Evolutionary conservation across 352 stramenopile genomes (phyloP).

Genomic region (Phytophthora macrochlamydospora): DNA sequence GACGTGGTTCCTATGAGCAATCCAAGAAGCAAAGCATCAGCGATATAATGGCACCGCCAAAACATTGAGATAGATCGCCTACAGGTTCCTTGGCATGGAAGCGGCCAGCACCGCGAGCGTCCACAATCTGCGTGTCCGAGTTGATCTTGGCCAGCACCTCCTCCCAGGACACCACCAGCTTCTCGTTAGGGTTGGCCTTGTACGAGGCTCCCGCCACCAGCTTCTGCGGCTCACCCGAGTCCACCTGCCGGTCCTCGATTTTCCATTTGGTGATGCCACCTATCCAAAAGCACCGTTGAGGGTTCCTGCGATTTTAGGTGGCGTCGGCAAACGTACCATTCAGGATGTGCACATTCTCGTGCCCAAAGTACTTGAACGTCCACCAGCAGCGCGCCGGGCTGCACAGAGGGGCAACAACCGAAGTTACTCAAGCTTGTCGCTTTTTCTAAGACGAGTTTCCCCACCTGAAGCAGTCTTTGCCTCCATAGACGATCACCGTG

Average conservation of each 20-base stretch:
- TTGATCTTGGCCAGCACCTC: conserved; percentile 65
- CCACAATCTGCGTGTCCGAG: conserved; percentile 84
- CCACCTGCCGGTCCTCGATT: conserved; percentile 50
- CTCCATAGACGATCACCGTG: conserved; percentile 83
- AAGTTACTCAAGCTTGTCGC: neutral
- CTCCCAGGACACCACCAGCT: conserved; percentile 60
- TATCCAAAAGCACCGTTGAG: conserved; percentile 9
- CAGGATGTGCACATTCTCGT: conserved; percentile 87
- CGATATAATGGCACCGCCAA: neutral
- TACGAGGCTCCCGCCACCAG: conserved; percentile 40
- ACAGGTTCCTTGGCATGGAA: conserved; percentile 90
- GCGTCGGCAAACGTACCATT: conserved; percentile 53
- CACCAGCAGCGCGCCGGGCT: conserved; percentile 86
- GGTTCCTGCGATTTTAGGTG: neutral
- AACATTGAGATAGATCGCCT: conserved; percentile 7
- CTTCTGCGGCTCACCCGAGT: conserved; percentile 36
- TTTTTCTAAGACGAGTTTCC: neutral
- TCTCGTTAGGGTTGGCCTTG: conserved; percentile 52
- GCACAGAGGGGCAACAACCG: neutral
- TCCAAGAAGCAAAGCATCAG: neutral
- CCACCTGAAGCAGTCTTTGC: conserved; percentile 82
- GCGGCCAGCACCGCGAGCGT: conserved; percentile 87
- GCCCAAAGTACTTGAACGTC: conserved; percentile 92
- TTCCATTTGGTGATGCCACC: conserved; percentile 78
- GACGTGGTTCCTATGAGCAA: conserved; percentile 83